These are phyloP conservation scores for Trichosporon faecale DNA, from an alignment of 1,284 basidiomycete genomes.

Conservation along the genomic window DNA sequence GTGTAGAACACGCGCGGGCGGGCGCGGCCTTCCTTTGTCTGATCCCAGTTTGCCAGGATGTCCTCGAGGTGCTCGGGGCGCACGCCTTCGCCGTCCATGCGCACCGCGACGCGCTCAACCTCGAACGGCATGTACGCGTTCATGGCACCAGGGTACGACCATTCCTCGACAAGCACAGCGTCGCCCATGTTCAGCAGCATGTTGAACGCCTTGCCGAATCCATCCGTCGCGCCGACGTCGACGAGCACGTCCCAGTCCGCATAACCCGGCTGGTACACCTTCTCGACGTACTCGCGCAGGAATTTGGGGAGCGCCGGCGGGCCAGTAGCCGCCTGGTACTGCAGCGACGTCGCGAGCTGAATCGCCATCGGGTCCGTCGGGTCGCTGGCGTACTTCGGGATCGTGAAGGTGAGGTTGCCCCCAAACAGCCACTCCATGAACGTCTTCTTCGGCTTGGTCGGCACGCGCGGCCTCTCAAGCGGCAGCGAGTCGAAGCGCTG, in stretches of 20 bases:
- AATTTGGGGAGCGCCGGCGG: conserved; percentile 48
- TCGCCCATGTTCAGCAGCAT: conserved; percentile 74
- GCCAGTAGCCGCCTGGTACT: conserved; percentile 60
- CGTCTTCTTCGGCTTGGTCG: conserved; percentile 38
- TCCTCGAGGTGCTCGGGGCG: conserved; percentile 61
- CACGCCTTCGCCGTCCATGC: conserved; percentile 72
- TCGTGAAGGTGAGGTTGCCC: conserved; percentile 54
- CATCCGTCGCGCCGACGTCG: conserved; percentile 74
- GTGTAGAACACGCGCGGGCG: conserved; percentile 66
- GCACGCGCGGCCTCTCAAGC: conserved; percentile 58
- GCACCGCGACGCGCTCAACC: conserved; percentile 51
- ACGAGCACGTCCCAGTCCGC: conserved; percentile 63
- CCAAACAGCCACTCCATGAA: conserved; percentile 64
- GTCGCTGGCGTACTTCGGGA: conserved; percentile 59
- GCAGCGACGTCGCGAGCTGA: conserved; percentile 65
- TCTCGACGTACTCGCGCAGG: conserved; percentile 59
- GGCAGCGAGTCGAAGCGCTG: conserved; percentile 43
- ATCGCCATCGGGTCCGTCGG: conserved; percentile 52
- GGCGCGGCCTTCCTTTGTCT: conserved; percentile 50
- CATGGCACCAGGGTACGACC: conserved; percentile 54
- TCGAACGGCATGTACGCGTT: conserved; percentile 46
- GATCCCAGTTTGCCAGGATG: conserved; percentile 67
- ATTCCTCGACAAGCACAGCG: conserved; percentile 62
- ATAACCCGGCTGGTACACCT: conserved; percentile 68
- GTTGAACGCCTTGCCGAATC: conserved; percentile 53